Evolutionary conservation across 108 stramenopile genomes (phyloP).

Genomic region (Nitzschia putrida): DNA sequence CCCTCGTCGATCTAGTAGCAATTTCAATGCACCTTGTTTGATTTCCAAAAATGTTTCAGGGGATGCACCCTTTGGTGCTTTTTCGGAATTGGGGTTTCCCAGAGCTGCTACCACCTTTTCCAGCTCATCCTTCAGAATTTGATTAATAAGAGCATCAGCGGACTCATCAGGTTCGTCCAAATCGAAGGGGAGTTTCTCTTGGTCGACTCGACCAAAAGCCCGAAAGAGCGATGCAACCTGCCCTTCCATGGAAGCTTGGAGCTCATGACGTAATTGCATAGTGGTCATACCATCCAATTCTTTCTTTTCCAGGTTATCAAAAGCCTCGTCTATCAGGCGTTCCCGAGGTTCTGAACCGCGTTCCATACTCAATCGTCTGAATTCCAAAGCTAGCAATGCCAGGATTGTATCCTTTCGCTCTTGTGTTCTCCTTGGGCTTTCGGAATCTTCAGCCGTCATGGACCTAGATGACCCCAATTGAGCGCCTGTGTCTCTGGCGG

Average conservation of each 20-base stretch:
- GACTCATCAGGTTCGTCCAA: constrained; percentile 21
- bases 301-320: constrained; percentile 43
- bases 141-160: constrained; percentile 18
- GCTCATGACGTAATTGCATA: constrained; percentile 53
- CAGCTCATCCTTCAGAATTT: constrained; percentile 25
- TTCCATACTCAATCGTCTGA: constrained; percentile 28
- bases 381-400: constrained; percentile 50
- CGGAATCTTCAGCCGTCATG: constrained; percentile 1
- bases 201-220: constrained; percentile 53
- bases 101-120: constrained; percentile 18
- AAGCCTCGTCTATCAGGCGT: constrained; percentile 49
- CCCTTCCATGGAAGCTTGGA: constrained; percentile 58
- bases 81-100: constrained; percentile 9
- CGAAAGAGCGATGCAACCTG: constrained; percentile 57
- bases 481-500: constrained; percentile 17
- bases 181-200: constrained; percentile 30
- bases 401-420: constrained; percentile 70
- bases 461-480: constrained; percentile 21
- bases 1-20: constrained; percentile 32
- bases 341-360: constrained; percentile 26
- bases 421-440: constrained; percentile 56
- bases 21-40: constrained; percentile 60
- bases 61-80: constrained; percentile 28
- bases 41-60: constrained; percentile 48
- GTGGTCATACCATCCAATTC: constrained; percentile 55